These are phyloP conservation scores for Hypholoma sublateritium DNA, from an alignment of 768 basidiomycete species.

Conservation along the genomic window DNA sequence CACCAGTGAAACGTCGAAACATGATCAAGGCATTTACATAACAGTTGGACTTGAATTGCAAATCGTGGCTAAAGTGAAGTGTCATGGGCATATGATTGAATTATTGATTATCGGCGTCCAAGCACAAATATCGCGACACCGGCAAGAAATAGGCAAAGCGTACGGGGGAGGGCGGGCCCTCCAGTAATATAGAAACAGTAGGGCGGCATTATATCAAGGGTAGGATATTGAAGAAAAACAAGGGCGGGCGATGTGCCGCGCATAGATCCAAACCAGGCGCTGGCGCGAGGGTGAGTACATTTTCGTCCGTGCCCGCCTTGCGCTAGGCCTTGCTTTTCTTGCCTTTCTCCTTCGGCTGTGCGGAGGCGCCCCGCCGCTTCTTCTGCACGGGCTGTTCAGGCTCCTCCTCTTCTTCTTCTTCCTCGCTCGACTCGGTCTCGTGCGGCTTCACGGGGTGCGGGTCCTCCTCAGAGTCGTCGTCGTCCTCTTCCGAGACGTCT, in stretches of 20 bases:
- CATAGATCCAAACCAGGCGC: constrained; percentile 5
- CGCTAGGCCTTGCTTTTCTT: constrained; percentile 31
- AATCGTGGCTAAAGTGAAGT: not conserved
- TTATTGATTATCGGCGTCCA: constrained; percentile 24
- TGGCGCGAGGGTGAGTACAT: not conserved
- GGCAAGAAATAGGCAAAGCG: constrained; percentile 15
- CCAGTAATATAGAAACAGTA: constrained; percentile 24
- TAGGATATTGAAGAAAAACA: constrained; percentile 24
- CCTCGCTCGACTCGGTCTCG: constrained; percentile 27
- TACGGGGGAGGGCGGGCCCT: constrained; percentile 16
- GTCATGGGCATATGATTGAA: constrained; percentile 12
- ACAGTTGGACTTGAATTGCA: not conserved
- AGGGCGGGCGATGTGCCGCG: constrained; percentile 12
- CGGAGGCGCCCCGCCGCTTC: constrained; percentile 27
- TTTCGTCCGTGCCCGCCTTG: not conserved
- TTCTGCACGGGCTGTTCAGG: constrained; percentile 25
- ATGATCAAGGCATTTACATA: not conserved
- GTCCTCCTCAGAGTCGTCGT: constrained; percentile 36
- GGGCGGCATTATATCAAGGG: constrained; percentile 23
- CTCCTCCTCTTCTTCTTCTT: constrained; percentile 29
- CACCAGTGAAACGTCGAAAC: not conserved
- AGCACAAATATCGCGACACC: constrained; percentile 19
- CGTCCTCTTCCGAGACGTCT: constrained; percentile 32
- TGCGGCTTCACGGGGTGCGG: constrained; percentile 20
- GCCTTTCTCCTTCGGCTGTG: constrained; percentile 21